These are phyloP conservation scores for Betula pendula DNA, from an alignment of 306 rosid species.

Conservation along the genomic window DNA sequence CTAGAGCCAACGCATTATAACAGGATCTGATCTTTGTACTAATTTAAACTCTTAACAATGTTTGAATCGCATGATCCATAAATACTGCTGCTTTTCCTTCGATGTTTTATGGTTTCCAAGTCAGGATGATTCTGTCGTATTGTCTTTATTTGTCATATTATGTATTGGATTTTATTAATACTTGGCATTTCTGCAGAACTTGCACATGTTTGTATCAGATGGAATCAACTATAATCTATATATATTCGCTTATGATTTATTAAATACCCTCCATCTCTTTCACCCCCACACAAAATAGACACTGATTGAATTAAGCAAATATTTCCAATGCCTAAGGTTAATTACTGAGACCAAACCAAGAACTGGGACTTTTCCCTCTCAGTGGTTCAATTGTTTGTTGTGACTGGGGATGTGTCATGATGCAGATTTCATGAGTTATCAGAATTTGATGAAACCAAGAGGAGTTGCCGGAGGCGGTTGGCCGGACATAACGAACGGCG, in stretches of 20 bases:
- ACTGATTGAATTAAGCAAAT: background rate
- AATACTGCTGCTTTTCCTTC: background rate
- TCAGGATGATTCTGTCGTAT: background rate
- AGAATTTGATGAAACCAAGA: constrained; percentile 63
- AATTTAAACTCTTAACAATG: background rate
- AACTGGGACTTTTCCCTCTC: background rate
- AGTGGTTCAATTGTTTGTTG: background rate
- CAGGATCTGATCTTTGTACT: background rate
- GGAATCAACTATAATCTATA: background rate
- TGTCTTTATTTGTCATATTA: background rate
- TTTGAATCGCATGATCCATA: background rate
- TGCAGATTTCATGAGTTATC: constrained; percentile 68
- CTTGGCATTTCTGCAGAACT: background rate
- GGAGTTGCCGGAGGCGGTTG: constrained; percentile 74
- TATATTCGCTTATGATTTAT: background rate
- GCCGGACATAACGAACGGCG: constrained; percentile 72
- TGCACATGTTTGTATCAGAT: no score
- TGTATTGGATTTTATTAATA: background rate
- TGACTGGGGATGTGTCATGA: background rate
- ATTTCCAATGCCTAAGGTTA: background rate
- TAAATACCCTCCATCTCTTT: background rate
- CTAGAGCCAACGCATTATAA: no score
- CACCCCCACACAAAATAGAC: background rate
- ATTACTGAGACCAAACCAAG: constrained; percentile 3
- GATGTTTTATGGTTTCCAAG: background rate